These are phyloP conservation scores for Nakaseomyces nivariensis DNA, from an alignment of 1,139 yeast genomes.

Conservation along the genomic window DNA sequence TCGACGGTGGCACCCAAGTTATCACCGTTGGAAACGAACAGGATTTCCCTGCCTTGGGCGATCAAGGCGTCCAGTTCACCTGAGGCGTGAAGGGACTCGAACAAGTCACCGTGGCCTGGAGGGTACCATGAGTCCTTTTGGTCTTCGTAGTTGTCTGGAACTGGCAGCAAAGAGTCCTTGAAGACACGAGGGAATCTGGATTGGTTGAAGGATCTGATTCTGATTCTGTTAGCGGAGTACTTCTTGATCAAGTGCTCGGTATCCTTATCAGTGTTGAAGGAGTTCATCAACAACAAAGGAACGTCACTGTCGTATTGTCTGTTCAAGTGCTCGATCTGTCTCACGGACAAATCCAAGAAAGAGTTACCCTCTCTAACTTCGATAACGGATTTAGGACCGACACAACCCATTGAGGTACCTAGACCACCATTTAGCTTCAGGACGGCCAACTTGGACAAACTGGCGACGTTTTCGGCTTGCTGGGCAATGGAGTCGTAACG, in stretches of 20 bases:
- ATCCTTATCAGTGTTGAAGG: slow-evolving; percentile 94
- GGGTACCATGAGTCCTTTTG: slow-evolving; percentile 90
- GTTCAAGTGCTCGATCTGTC: slow-evolving; percentile 94
- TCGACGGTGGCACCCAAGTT: slow-evolving; percentile 98
- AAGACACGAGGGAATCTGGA: slow-evolving; percentile 92
- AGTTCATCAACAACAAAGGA: slow-evolving; percentile 93
- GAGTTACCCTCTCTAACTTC: slow-evolving; percentile 98
- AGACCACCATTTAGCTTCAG: slow-evolving; percentile 94
- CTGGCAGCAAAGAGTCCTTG: slow-evolving; percentile 90
- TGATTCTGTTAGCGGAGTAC: slow-evolving; percentile 92
- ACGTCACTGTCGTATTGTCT: slow-evolving; percentile 87
- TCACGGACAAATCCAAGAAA: slow-evolving; percentile 85
- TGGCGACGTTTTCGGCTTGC: slow-evolving; percentile 31
- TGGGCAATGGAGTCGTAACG: slow-evolving; percentile 46
- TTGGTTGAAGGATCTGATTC: slow-evolving; percentile 94
- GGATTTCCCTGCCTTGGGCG: slow-evolving; percentile 87
- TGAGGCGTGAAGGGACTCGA: slow-evolving; percentile 78
- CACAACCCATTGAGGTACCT: slow-evolving; percentile 99
- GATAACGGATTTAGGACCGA: slow-evolving; percentile 95
- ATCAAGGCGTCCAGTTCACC: slow-evolving; percentile 88
- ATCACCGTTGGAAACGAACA: slow-evolving; percentile 96
- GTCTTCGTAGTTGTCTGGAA: slow-evolving; percentile 70
- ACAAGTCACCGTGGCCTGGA: slow-evolving; percentile 98
- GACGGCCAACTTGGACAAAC: slow-evolving; percentile 81
- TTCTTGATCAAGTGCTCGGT: slow-evolving; percentile 92